These are phyloP conservation scores for Rhodotorula paludigena DNA, from an alignment of 768 basidiomycete species.

Conservation along the genomic window DNA sequence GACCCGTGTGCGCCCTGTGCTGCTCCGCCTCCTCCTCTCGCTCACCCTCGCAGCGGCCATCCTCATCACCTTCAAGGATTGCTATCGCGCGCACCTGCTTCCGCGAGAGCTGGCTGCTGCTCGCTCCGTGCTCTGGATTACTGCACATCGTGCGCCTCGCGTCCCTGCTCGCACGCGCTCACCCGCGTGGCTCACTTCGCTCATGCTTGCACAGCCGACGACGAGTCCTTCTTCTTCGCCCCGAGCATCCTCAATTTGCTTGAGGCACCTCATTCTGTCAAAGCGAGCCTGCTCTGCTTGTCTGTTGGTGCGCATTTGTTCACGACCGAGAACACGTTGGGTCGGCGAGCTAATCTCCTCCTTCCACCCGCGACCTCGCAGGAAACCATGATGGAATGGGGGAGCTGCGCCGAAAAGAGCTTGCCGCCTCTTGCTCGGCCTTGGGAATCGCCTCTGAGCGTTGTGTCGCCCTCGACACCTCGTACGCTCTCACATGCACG, in stretches of 20 bases:
- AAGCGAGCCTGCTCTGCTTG: constrained; percentile 32
- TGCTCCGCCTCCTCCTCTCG: neutral
- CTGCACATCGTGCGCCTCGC: constrained; percentile 39
- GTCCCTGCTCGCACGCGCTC: neutral
- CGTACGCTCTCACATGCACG: constrained; percentile 41
- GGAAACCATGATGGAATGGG: constrained; percentile 49
- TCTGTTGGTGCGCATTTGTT: constrained; percentile 35
- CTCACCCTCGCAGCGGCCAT: neutral
- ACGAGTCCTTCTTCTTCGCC: constrained; percentile 44
- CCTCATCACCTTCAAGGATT: neutral
- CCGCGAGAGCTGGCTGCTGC: neutral
- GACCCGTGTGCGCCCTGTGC: neutral
- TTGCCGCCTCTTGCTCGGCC: constrained; percentile 42
- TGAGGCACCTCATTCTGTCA: neutral
- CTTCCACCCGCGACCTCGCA: constrained; percentile 3
- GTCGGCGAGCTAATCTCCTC: too few relatives aligned
- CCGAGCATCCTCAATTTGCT: constrained; percentile 35
- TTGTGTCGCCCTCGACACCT: constrained; percentile 44
- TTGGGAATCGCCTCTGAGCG: constrained; percentile 43
- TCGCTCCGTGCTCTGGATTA: constrained; percentile 38
- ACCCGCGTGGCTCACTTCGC: neutral
- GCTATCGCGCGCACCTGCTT: neutral
- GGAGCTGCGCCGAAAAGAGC: constrained; percentile 42
- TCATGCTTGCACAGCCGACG: constrained; percentile 38
- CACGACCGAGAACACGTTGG: too few relatives aligned